Conservation (phyloP, 1,284 basidiomycete genomes). For the Vanrija pseudolonga region DNA sequence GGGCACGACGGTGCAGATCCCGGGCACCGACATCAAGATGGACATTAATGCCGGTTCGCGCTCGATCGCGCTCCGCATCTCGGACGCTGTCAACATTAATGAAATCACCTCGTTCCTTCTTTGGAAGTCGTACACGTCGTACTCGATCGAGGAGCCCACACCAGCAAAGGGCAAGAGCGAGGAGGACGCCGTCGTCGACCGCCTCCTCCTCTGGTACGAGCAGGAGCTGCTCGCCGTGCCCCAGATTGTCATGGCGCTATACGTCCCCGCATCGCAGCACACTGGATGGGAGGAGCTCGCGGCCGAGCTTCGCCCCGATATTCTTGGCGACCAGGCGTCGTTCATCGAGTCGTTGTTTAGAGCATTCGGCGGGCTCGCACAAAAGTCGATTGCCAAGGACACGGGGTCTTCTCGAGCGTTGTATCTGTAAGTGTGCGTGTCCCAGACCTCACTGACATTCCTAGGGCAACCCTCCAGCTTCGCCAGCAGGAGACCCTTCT, state of each 20-base stretch:
- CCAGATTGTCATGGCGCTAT: slow-evolving; percentile 30
- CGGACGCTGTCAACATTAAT: slow-evolving; percentile 21
- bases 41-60: slow-evolving; percentile 23
- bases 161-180: slow-evolving; percentile 10
- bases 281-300: slow-evolving; percentile 20
- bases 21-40: slow-evolving; percentile 15
- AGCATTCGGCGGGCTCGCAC: slow-evolving; percentile 34
- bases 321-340: slow-evolving; percentile 27
- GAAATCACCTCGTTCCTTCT: slow-evolving; percentile 27
- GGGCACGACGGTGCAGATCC: slow-evolving; percentile 17
- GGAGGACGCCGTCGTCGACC: slow-evolving; percentile 27
- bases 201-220: slow-evolving; percentile 32
- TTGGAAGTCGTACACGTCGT: slow-evolving; percentile 29
- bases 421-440: slow-evolving; percentile 30
- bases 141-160: slow-evolving; percentile 26
- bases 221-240: slow-evolving; percentile 34
- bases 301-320: slow-evolving; percentile 17
- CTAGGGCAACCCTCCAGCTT: slow-evolving; percentile 39
- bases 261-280: slow-evolving; percentile 3
- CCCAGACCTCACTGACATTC: neutral
- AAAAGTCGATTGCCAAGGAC: slow-evolving; percentile 21
- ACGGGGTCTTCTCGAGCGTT: slow-evolving; percentile 16
- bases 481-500: slow-evolving; percentile 35
- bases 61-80: slow-evolving; percentile 21
- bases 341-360: slow-evolving; percentile 39